Conservation (phyloP, 768 basidiomycete species). For the Pulveroboletus ravenelii region DNA sequence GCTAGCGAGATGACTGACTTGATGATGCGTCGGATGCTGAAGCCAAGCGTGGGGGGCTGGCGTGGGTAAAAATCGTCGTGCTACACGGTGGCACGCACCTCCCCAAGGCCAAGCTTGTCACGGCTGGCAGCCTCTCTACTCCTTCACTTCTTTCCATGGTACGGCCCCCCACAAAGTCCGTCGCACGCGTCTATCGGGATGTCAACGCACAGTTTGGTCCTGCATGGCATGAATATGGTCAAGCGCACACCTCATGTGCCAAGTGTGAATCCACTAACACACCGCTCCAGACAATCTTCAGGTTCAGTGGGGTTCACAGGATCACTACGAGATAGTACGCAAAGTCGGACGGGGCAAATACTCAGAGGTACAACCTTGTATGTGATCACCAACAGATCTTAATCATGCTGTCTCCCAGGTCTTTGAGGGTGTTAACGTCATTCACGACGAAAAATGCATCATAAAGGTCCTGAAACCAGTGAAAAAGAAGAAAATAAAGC, state of each 20-base stretch:
- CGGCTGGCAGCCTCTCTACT: conserved; percentile 9
- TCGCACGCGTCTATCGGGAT: conserved; percentile 82
- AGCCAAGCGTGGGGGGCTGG: background rate
- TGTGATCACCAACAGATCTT: conserved; percentile 11
- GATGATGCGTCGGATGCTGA: background rate
- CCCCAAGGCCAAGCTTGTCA: conserved; percentile 7
- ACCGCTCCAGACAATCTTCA: conserved; percentile 76
- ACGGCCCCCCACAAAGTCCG: conserved; percentile 68
- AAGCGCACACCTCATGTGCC: conserved; percentile 16
- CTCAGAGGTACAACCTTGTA: conserved; percentile 62
- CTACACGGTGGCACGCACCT: conserved; percentile 9
- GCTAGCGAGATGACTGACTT: background rate
- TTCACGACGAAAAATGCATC: conserved; percentile 91
- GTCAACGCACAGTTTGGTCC: conserved; percentile 85
- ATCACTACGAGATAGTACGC: conserved; percentile 95
- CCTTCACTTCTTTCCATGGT: conserved; percentile 47
- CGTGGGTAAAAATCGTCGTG: conserved; percentile 30
- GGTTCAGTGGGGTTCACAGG: conserved; percentile 96
- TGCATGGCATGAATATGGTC: conserved; percentile 96
- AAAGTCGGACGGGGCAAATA: conserved; percentile 97
- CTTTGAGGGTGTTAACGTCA: conserved; percentile 90
- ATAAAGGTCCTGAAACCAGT: conserved; percentile 99
- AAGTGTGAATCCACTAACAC: conserved; percentile 10
- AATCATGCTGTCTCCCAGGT: conserved; percentile 45
- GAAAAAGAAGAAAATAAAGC: conserved; percentile 99